A percentile compares a stretch with the other conserved stretches of the same genome.
These are phyloP conservation scores for Neofusicoccum ribis DNA, from an alignment of 2,329 filamentous ascomycete genomes.

Conservation along the genomic window DNA sequence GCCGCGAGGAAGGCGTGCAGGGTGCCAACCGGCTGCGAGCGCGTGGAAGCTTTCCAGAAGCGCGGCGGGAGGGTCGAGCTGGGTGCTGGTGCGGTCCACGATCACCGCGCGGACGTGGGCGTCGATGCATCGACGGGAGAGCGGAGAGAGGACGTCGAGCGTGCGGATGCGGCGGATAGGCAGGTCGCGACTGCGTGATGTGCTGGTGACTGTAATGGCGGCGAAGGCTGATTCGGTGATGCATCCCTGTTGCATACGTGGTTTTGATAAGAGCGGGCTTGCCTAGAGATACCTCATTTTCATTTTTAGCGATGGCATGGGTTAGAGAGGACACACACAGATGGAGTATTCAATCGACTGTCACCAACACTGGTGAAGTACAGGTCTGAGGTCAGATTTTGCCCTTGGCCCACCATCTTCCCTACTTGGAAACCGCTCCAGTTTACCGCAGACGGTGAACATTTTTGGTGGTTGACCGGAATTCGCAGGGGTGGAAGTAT, in stretches of 20 bases:
- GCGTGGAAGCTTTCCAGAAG: constrained; percentile 30
- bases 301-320: not conserved
- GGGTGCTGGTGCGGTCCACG: constrained; percentile 20
- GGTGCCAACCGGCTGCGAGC: constrained; percentile 64
- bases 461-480: no score
- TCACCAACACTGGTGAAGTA: no score
- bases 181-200: not conserved
- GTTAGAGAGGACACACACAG: not conserved
- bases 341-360: not conserved
- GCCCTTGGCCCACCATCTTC: no score
- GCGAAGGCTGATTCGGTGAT: not conserved
- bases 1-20: constrained; percentile 61
- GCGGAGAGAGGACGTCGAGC: constrained; percentile 30
- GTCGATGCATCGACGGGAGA: constrained; percentile 34
- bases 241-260: not conserved
- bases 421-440: no score
- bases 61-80: not conserved
- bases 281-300: not conserved
- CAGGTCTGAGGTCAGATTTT: no score
- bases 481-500: no score
- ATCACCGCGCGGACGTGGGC: constrained; percentile 22
- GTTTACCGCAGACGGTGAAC: no score
- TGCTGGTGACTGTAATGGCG: not conserved
- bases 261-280: not conserved
- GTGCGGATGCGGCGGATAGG: not conserved